These are phyloP conservation scores for Castanea sativa DNA, from an alignment of 306 rosid genomes.

Conservation along the genomic window DNA sequence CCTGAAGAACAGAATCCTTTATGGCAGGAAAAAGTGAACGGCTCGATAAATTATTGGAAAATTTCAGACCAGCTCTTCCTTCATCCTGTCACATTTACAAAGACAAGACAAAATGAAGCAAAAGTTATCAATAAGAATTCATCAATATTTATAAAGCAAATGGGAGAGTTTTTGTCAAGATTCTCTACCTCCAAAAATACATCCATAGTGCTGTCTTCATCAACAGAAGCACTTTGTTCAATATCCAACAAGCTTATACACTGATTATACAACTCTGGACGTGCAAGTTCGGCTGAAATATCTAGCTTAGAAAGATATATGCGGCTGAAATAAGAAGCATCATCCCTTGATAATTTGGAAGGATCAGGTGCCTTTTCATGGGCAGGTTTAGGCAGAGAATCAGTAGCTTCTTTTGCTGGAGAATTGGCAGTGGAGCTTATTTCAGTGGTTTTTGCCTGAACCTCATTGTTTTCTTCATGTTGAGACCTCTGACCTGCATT, in stretches of 20 bases:
- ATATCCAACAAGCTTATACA: conserved; percentile 55
- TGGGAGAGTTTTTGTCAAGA: conserved; percentile 9
- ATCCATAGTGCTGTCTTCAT: conserved; percentile 39
- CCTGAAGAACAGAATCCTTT: conserved; percentile 72
- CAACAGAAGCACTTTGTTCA: conserved; percentile 40
- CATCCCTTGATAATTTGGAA: conserved; percentile 34
- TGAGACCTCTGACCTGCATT: conserved; percentile 49
- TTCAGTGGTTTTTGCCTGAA: conserved; percentile 53
- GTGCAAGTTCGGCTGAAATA: conserved; percentile 65
- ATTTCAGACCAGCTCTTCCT: conserved; percentile 41
- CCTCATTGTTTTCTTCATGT: conserved; percentile 46
- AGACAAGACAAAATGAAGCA: not conserved
- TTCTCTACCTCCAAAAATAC: conserved; percentile 56
- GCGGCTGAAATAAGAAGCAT: conserved; percentile 47
- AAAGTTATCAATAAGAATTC: not conserved
- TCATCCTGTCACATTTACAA: conserved; percentile 54
- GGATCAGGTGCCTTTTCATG: conserved; percentile 46
- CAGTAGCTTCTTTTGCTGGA: conserved; percentile 52
- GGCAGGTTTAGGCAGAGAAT: conserved; percentile 32
- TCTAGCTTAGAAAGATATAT: conserved; percentile 90
- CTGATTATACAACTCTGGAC: conserved; percentile 65
- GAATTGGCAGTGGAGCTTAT: conserved; percentile 43
- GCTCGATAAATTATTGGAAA: conserved; percentile 33
- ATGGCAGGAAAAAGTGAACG: conserved; percentile 57
- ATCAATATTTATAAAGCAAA: not conserved